Percentiles rank a stretch among this genome's conserved stretches.
These are phyloP conservation scores for Mycena crocata DNA, from an alignment of 768 basidiomycete genomes.

Conservation along the genomic window DNA sequence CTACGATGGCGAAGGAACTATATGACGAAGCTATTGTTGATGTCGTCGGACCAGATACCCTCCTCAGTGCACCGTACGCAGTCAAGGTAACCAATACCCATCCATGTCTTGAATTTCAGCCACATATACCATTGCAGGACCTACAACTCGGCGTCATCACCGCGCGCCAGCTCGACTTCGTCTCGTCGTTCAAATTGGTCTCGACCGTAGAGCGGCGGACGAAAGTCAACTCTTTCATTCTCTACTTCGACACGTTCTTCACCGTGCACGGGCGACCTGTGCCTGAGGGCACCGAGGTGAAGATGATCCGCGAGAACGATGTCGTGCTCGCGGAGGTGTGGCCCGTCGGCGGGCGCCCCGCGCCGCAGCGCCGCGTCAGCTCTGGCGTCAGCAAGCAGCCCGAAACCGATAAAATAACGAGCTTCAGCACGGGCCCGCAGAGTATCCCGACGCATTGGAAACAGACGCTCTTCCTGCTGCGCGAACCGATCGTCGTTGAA, in stretches of 20 bases:
- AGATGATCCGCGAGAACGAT: slow-evolving; percentile 67
- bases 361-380: slow-evolving; percentile 70
- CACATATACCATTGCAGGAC: slow-evolving; percentile 61
- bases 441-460: slow-evolving; percentile 97
- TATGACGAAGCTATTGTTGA: slow-evolving; percentile 90
- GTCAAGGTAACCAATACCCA: slow-evolving; percentile 67
- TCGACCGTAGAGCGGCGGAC: slow-evolving; percentile 69
- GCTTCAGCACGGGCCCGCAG: slow-evolving; percentile 92
- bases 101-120: not conserved
- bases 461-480: slow-evolving; percentile 90
- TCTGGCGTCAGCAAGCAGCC: slow-evolving; percentile 58
- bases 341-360: slow-evolving; percentile 78
- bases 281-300: slow-evolving; percentile 62
- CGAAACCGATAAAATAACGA: slow-evolving; percentile 57
- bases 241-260: slow-evolving; percentile 98
- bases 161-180: slow-evolving; percentile 81
- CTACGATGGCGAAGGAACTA: slow-evolving; percentile 79
- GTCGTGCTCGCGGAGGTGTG: slow-evolving; percentile 81
- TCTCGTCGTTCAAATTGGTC: slow-evolving; percentile 80
- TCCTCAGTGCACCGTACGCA: slow-evolving; percentile 71
- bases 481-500: slow-evolving; percentile 78
- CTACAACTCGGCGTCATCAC: slow-evolving; percentile 76
- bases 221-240: slow-evolving; percentile 82
- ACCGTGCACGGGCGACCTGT: slow-evolving; percentile 65
- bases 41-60: slow-evolving; percentile 71